Evolutionary conservation across 306 rosid genomes (phyloP), one percentile per base, ranked within the genome.

Genomic region (Pachyrhizus erosus): DNA sequence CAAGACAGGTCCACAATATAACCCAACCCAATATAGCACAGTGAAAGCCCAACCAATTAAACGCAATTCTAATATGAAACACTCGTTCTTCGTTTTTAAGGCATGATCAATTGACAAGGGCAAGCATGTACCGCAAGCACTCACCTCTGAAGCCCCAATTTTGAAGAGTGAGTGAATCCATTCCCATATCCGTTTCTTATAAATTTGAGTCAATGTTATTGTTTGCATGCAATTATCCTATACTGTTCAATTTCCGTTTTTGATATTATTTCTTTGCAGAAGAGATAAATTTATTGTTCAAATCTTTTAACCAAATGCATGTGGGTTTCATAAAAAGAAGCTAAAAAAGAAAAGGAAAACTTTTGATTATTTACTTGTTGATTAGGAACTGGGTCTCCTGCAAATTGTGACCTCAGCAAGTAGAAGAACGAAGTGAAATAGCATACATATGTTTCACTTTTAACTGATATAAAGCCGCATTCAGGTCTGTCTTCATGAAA

Each of bases 101-200:
- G 17, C 33, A 21, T 21, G 26, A 7, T 45, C 60, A 42, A 24
- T 42, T 31, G 61, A 76, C 43, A 12, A 13, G 34, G 51, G 51
- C 9, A 58, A 74, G 68, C 54, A 21, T 55, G 73, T 27, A 26
- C 64, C 31, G 52, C 40, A 18, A 12, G 20, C 71, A 11, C 75
- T 49, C 61, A 12, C 4, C 13, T 34, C 5, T 5, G 83, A 68
- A 79, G 20, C 46, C 58, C 40, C 60, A 57, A 79, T 6, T 61
- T 17, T 61, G 45, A 76, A 17, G 45, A 0, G 80, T 70, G 61
- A 80, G 61, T 80, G 49, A 69, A 26, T 42, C 26, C 67, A 14
- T 49, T 48, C 0, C 76, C 49, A 5, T 29, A 29, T 15, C 21
- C 9, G 20, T 54, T 43, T 70, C 70, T 55, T 21, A 7, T 18